Evolutionary conservation across 2,329 filamentous ascomycete species (phyloP).

Genomic region (Aspergillus tanneri): DNA sequence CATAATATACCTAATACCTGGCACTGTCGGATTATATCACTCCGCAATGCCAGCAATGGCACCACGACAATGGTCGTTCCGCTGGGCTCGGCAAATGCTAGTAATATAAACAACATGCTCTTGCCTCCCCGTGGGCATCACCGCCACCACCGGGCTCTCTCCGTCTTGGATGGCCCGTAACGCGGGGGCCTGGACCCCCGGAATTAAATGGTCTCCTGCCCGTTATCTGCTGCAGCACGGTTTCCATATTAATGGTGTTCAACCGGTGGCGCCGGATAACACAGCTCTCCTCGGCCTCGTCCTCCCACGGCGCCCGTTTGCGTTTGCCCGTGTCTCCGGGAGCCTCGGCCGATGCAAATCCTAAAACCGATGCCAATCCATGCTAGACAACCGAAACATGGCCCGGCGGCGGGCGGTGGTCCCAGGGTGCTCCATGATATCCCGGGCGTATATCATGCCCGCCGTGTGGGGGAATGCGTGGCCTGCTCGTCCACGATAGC

Average conservation of each 20-base stretch:
- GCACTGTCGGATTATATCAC: background rate
- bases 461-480: background rate
- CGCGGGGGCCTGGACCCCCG: background rate
- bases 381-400: background rate
- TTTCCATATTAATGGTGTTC: background rate
- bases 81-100: background rate
- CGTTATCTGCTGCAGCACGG: slow-evolving; percentile 2
- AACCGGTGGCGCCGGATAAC: background rate
- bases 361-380: background rate
- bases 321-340: background rate
- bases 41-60: background rate
- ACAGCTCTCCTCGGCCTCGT: background rate
- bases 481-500: slow-evolving; percentile 10
- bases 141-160: background rate
- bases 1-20: background rate
- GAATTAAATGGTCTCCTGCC: background rate
- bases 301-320: slow-evolving; percentile 2
- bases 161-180: slow-evolving; percentile 5
- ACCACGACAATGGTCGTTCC: slow-evolving; percentile 3
- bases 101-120: slow-evolving; percentile 13
- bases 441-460: background rate
- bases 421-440: background rate
- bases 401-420: background rate
- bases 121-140: background rate
- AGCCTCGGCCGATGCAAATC: background rate